Percentiles rank a stretch among this genome's conserved stretches.
Evolutionary conservation across 2,329 filamentous ascomycete species (phyloP).

Genomic region (Rutstroemia sp.): DNA sequence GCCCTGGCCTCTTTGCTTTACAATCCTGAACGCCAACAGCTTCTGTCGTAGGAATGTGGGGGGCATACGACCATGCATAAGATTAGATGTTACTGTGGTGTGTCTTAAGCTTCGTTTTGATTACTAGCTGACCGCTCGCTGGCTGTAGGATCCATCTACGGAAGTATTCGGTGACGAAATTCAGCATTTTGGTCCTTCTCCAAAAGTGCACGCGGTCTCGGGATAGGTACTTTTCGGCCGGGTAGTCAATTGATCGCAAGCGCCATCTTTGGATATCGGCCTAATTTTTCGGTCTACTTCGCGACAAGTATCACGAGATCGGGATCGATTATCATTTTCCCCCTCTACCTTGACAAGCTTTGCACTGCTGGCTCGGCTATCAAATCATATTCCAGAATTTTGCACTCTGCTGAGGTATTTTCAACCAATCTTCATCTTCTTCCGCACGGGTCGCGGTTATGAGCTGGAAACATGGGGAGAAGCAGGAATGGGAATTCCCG

Average conservation of each 20-base stretch:
- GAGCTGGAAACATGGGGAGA: conserved; percentile 12
- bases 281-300: background rate
- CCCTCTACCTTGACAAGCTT: background rate
- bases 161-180: no score
- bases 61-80: no score
- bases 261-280: background rate
- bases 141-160: no score
- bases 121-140: no score
- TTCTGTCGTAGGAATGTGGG: no score
- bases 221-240: background rate
- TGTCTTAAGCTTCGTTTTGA: no score
- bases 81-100: no score
- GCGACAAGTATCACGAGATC: background rate
- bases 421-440: background rate
- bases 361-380: no score
- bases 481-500: conserved; percentile 26
- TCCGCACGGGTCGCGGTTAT: conserved; percentile 2
- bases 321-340: background rate
- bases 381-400: background rate
- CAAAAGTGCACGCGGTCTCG: background rate
- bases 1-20: no score
- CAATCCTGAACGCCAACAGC: no score
- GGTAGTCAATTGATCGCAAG: background rate
- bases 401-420: background rate
- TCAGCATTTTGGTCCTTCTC: background rate